These are phyloP conservation scores for Mycosarcoma maydis DNA, from an alignment of 1,284 basidiomycete species.

Conservation along the genomic window DNA sequence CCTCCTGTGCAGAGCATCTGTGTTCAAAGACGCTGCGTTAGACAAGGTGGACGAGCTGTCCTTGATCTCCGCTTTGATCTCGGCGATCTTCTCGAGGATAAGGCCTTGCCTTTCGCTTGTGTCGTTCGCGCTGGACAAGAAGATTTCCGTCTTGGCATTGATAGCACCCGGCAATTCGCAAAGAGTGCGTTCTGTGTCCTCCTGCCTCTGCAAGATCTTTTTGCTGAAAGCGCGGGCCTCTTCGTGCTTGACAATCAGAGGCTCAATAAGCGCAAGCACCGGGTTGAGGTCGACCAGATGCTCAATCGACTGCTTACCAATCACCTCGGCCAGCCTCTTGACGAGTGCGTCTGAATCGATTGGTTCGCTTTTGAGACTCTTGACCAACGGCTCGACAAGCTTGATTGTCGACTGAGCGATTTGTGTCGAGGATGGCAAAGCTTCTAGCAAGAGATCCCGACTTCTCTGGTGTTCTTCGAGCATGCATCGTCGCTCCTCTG, in stretches of 20 bases:
- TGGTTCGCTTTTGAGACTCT: slow-evolving; percentile 44
- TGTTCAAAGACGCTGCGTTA: neutral
- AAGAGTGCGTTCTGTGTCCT: slow-evolving; percentile 51
- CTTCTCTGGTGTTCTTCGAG: slow-evolving; percentile 25
- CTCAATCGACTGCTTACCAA: slow-evolving; percentile 55
- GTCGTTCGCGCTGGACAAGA: slow-evolving; percentile 36
- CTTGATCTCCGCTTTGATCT: slow-evolving; percentile 22
- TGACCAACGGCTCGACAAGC: slow-evolving; percentile 36
- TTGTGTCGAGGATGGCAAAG: slow-evolving; percentile 12
- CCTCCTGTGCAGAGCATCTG: slow-evolving; percentile 3
- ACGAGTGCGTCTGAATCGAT: slow-evolving; percentile 49
- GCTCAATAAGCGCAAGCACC: slow-evolving; percentile 56
- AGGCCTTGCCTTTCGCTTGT: slow-evolving; percentile 17
- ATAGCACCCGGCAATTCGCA: slow-evolving; percentile 50
- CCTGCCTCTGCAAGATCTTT: slow-evolving; percentile 47
- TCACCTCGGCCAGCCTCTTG: slow-evolving; percentile 28
- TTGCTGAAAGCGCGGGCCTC: slow-evolving; percentile 33
- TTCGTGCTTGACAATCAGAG: slow-evolving; percentile 55
- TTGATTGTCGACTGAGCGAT: slow-evolving; percentile 41
- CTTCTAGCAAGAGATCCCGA: slow-evolving; percentile 13
- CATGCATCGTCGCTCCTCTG: slow-evolving; percentile 24
- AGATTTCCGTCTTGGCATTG: slow-evolving; percentile 60
- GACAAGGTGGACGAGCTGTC: neutral
- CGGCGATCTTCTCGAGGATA: slow-evolving; percentile 14
- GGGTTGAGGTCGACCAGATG: slow-evolving; percentile 55